phyloP scores from a whole-genome alignment of 139 green algal species.

The Volvox reticuliferus region DNA sequence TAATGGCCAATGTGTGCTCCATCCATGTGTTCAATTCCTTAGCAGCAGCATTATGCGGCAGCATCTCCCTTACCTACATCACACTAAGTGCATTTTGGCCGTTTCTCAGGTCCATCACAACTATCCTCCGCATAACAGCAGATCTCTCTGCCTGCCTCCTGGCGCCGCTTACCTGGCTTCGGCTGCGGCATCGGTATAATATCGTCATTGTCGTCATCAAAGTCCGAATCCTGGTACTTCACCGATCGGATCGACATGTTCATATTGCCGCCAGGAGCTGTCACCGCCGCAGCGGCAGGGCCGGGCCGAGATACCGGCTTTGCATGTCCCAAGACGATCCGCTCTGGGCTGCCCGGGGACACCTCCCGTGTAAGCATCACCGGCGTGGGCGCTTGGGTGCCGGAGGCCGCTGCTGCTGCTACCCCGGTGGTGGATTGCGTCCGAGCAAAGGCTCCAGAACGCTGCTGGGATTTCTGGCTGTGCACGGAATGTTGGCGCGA shows the following conservation, averaged over 20 bases:
- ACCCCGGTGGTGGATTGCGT: background rate
- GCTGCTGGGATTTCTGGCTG: background rate
- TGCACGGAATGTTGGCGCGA: background rate
- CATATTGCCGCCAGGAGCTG: conserved; percentile 31
- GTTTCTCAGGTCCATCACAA: too few relatives aligned
- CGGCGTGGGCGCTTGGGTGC: background rate
- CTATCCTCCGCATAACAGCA: too few relatives aligned
- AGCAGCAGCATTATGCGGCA: too few relatives aligned
- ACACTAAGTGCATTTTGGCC: too few relatives aligned
- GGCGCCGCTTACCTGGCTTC: background rate
- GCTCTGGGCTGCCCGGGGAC: background rate
- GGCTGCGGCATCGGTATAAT: conserved; percentile 24
- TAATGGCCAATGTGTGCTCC: too few relatives aligned
- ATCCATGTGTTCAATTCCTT: too few relatives aligned
- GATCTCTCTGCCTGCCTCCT: too few relatives aligned
- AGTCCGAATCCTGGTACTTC: conserved; percentile 40
- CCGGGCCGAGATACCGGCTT: background rate
- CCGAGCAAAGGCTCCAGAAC: background rate
- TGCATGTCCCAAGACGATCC: background rate
- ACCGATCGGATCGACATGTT: conserved; percentile 53
- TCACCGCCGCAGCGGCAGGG: background rate
- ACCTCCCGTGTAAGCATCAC: background rate
- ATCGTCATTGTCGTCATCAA: conserved; percentile 43
- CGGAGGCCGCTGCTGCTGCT: background rate
- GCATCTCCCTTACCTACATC: too few relatives aligned